A percentile compares a stretch with the other conserved stretches of the same genome.
Conservation (phyloP, 257 asterid genomes). For the Solanum chiquidenum region DNA sequence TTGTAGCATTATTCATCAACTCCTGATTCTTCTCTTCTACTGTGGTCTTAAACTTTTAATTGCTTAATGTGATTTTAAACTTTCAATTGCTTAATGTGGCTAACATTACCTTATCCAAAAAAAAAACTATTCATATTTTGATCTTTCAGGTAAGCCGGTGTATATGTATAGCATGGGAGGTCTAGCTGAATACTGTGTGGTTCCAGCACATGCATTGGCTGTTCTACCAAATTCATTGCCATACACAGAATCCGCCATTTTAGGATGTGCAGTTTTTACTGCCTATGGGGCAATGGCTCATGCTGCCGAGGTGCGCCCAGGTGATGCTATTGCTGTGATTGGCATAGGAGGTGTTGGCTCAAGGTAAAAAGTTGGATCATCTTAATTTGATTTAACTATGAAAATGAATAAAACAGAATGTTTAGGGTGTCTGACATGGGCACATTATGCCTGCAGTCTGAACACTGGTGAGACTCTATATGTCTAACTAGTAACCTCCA, state of each 20-base stretch:
- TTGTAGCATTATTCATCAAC: not conserved
- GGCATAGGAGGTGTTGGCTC: constrained; percentile 99
- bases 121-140: not conserved
- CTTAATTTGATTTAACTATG: not conserved
- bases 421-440: not conserved
- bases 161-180: constrained; percentile 99
- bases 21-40: not conserved
- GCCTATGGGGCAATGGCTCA: constrained; percentile 99
- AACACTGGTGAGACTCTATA: not conserved
- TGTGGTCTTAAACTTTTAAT: not conserved
- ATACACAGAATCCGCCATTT: constrained; percentile 82
- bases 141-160: constrained; percentile 76
- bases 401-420: not conserved
- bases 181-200: constrained; percentile 93
- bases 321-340: constrained; percentile 89
- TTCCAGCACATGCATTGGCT: constrained; percentile 83
- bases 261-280: constrained; percentile 97
- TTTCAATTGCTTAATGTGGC: not conserved
- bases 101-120: not conserved
- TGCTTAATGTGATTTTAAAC: not conserved
- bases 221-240: constrained; percentile 75
- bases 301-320: constrained; percentile 91
- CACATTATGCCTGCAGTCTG: not conserved
- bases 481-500: not conserved
- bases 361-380: constrained; percentile 38